A percentile compares a stretch with the other conserved stretches of the same genome.
Evolutionary conservation across 164 flowering plant genomes (phyloP).

Genomic region (Vitis amurensis): DNA sequence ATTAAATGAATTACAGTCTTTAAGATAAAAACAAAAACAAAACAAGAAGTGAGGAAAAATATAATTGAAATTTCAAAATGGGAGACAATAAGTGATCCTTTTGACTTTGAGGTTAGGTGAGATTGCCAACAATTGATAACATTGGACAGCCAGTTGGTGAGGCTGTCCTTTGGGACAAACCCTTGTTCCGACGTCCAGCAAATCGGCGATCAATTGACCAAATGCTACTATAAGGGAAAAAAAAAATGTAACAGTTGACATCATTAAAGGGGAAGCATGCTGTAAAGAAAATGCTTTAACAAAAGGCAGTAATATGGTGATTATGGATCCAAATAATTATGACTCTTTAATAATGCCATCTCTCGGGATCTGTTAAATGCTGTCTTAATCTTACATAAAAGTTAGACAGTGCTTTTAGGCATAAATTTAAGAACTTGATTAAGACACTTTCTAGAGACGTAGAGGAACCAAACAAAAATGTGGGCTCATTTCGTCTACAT

Average conservation of each 20-base stretch:
- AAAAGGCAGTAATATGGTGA: background rate
- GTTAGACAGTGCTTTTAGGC: background rate
- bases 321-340: slow-evolving; percentile 1
- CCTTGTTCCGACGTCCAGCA: background rate
- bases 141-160: background rate
- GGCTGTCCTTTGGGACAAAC: background rate
- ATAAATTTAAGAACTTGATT: background rate
- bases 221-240: background rate
- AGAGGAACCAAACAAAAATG: too few species aligned
- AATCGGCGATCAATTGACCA: background rate
- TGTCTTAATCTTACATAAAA: background rate
- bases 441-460: background rate
- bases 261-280: slow-evolving; percentile 7
- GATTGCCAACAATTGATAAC: too few species aligned
- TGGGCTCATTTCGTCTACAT: too few species aligned
- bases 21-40: too few species aligned
- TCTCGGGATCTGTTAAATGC: background rate
- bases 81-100: too few species aligned
- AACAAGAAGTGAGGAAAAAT: too few species aligned
- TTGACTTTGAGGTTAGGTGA: too few species aligned
- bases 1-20: too few species aligned
- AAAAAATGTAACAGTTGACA: slow-evolving; percentile 1
- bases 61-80: too few species aligned
- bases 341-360: background rate
- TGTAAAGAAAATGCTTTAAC: background rate